A percentile compares a stretch with the other conserved stretches of the same genome.
Conservation (phyloP, 805 yeast genomes). For the Candida piceae region DNA sequence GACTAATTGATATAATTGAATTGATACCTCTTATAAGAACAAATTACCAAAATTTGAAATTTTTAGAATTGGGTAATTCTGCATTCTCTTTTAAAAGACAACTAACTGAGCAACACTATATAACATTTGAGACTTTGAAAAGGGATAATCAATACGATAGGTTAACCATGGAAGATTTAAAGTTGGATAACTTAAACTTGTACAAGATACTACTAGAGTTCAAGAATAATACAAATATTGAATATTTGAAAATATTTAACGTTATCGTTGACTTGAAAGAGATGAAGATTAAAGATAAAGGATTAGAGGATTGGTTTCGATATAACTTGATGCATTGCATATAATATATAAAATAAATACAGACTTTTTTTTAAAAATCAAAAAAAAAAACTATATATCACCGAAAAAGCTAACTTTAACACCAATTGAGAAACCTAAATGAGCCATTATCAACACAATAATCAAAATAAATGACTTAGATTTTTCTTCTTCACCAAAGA, state of each 20-base stretch:
- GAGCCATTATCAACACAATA: conserved; percentile 41
- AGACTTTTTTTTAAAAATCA: neutral
- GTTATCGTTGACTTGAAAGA: conserved; percentile 14
- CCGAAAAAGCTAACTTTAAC: conserved; percentile 63
- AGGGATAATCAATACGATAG: neutral
- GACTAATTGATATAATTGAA: conserved; percentile 5
- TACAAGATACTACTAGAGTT: conserved; percentile 7
- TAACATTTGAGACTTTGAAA: conserved; percentile 9
- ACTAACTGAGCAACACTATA: conserved; percentile 9
- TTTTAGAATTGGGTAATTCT: conserved; percentile 16
- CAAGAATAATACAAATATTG: conserved; percentile 9
- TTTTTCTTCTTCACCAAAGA: conserved; percentile 32
- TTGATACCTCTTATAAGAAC: conserved; percentile 5
- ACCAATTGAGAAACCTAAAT: conserved; percentile 53
- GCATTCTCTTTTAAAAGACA: conserved; percentile 14
- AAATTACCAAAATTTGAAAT: conserved; percentile 6
- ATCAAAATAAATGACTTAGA: conserved; percentile 34
- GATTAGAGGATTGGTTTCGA: conserved; percentile 23
- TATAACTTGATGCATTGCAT: conserved; percentile 10
- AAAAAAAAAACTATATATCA: conserved; percentile 12
- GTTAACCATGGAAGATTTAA: conserved; percentile 5
- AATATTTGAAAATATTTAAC: conserved; percentile 17
- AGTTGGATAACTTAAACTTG: conserved; percentile 5
- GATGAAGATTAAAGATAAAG: conserved; percentile 15
- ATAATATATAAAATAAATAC: neutral